Base-by-base conservation (phyloP, 345 rosid species). In the Salix suchowensis region DNA sequence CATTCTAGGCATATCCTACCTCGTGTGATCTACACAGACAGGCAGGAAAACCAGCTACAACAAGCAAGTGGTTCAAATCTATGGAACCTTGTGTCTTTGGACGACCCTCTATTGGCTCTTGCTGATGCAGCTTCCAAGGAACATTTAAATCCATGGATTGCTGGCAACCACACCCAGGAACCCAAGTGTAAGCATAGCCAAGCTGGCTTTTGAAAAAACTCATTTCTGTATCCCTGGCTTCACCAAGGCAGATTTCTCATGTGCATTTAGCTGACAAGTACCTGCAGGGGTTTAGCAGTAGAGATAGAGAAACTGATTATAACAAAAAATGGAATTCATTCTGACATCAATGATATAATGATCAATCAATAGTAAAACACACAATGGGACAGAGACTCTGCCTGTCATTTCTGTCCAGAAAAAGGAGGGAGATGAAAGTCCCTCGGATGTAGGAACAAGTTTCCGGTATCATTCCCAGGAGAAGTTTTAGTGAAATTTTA, bases 21-120 rank as follows among this genome's bases (percentile, higher is more conserved):
- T 4, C 70, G 65, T 1, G 76, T 77, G 81, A 79, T 86, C 84
- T 77, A 78, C 68, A 24, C 28, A 60, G 83, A 71, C 5, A 61
- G 55, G n/a, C 79, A 75, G 65, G 86, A 79, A 78, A 70, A 84
- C 67, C 78, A 60, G 67, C 30, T 32, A 18, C 67, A 67, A 46
- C 74, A 37, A 54, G 78, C 74, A 67, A 81, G 79, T 65, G 72
- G 75, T 77, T 70, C 52, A 1, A 86, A 74, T 7, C 64, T 21
- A 54, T 79, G 73, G 58, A 78, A 76, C 28, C 76, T 82, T 15
- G 81, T 88, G 21, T 76, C 89, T 76, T 88, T 82, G 50, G 50
- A 46, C 70, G 61, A 54, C 15, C 83, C 87, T 30, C 92, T 91
- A 21, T 62, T 92, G 80, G 90, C 87, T 64, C 86, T 87, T 32